Conservation (phyloP, 805 yeast genomes). For the Nakazawaea holstii region DNA sequence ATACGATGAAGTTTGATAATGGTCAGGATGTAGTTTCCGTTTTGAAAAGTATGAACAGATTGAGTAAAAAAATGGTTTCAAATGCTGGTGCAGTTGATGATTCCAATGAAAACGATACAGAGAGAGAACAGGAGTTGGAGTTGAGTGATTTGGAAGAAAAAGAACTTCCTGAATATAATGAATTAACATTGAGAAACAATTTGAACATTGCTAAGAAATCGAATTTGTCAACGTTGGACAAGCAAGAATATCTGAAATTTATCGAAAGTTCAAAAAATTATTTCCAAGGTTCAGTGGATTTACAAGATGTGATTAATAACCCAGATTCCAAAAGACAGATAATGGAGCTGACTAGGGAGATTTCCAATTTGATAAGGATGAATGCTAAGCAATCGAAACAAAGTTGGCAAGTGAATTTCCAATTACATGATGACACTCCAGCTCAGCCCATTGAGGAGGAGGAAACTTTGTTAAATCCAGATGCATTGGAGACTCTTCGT, state of each 20-base stretch:
- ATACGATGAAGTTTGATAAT: conserved; percentile 71
- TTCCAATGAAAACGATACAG: conserved; percentile 26
- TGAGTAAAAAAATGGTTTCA: conserved; percentile 75
- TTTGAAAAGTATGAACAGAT: conserved; percentile 81
- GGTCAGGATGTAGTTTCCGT: conserved; percentile 69
- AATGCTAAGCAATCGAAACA: conserved; percentile 51
- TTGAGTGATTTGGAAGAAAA: conserved; percentile 47
- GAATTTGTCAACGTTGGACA: conserved; percentile 18
- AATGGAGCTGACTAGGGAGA: conserved; percentile 37
- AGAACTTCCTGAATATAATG: conserved; percentile 45
- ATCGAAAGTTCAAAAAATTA: conserved; percentile 17
- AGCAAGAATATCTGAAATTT: conserved; percentile 18
- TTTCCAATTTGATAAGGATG: conserved; percentile 40
- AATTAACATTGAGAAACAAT: conserved; percentile 30
- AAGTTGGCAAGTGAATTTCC: conserved; percentile 32
- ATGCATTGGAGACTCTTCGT: conserved; percentile 43
- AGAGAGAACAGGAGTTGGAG: conserved; percentile 36
- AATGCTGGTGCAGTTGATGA: conserved; percentile 38
- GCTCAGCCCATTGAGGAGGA: conserved; percentile 7
- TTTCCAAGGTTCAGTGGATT: conserved; percentile 18
- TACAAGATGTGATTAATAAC: conserved; percentile 21
- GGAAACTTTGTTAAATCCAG: conserved; percentile 11
- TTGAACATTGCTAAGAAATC: conserved; percentile 19
- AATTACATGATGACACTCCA: conserved; percentile 25
- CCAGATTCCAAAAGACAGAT: conserved; percentile 26